Base-by-base conservation (phyloP, 345 rosid species). In the Salix brachista region DNA sequence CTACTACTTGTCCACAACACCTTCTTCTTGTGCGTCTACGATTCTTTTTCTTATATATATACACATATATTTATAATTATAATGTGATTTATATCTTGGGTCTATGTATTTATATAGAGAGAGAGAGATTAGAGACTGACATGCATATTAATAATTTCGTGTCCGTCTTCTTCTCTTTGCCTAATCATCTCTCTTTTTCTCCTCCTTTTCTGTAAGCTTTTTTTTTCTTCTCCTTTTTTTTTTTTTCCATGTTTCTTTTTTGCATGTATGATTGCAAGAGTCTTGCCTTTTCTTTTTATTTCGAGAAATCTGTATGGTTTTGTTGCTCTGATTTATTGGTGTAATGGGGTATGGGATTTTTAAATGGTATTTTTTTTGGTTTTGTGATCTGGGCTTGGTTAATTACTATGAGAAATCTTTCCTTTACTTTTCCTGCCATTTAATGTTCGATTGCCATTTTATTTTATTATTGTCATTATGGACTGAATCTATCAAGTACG, bases 301-400 rank as follows among this genome's bases (percentile, higher is more conserved):
- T 4, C 11, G 19, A n/a, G 67, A 46, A 46, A 54, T 74, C 65
- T 62, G 66, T 30, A 1, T 52, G 6, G 58, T 34, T 56, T 70
- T 65, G 61, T 56, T 75, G 67, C 65, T 75, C 70, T 69, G 72
- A 8, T 72, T 34, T 74, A 7, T 48, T 42, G 39, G n/a, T 64
- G 74, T 73, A 74, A 81, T 79, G 84, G 76, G 77, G 32, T 14
- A 36, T 75, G 75, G 44, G 10, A 34, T 67, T 67, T 71, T 85
- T 48, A 37, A 41, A 75, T 62, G 48, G 76, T 77, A 83, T 84
- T 19, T 69, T 11, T 41, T 41, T 41, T 10, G 11, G 12, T 9
- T 41, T 41, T 41, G 21, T 84, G 81, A 86, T 84, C 83, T 85
- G 84, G 80, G 82, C 76, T 61, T 83, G 69, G 61, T 65, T 50